Conservation (phyloP, 768 basidiomycete species). For the Phaeolepiota aurea region DNA sequence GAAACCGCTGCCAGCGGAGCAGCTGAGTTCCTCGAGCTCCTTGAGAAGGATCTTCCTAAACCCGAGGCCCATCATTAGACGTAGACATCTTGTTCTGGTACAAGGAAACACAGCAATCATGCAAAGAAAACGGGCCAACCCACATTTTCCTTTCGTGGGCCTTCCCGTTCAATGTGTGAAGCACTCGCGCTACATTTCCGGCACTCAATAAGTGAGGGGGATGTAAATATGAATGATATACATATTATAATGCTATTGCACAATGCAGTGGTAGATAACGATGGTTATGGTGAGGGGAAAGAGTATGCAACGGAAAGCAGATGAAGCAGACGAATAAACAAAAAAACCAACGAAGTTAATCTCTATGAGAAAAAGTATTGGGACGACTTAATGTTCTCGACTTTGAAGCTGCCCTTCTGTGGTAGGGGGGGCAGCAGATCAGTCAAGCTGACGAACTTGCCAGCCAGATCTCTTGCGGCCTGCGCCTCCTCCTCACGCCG, state of each 20-base stretch:
- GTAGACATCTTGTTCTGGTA: too few relatives aligned
- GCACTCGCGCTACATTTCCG: too few relatives aligned
- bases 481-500: constrained; percentile 16
- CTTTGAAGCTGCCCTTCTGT: constrained; percentile 78
- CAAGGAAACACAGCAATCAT: too few relatives aligned
- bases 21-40: constrained; percentile 70
- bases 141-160: too few relatives aligned
- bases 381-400: constrained; percentile 71
- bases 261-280: too few relatives aligned
- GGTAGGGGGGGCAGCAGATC: constrained; percentile 80
- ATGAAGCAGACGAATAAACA: not conserved
- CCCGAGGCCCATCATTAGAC: constrained; percentile 43
- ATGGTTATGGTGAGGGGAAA: not conserved
- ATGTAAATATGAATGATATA: too few relatives aligned
- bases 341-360: not conserved
- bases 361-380: constrained; percentile 90
- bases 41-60: constrained; percentile 75
- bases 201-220: too few relatives aligned
- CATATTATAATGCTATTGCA: too few relatives aligned
- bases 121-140: too few relatives aligned
- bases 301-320: not conserved
- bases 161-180: too few relatives aligned
- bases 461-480: constrained; percentile 19
- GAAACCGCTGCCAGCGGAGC: constrained; percentile 48
- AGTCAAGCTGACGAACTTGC: constrained; percentile 66